Conservation (phyloP, 768 basidiomycete genomes). For the Grammothele lineata region DNA sequence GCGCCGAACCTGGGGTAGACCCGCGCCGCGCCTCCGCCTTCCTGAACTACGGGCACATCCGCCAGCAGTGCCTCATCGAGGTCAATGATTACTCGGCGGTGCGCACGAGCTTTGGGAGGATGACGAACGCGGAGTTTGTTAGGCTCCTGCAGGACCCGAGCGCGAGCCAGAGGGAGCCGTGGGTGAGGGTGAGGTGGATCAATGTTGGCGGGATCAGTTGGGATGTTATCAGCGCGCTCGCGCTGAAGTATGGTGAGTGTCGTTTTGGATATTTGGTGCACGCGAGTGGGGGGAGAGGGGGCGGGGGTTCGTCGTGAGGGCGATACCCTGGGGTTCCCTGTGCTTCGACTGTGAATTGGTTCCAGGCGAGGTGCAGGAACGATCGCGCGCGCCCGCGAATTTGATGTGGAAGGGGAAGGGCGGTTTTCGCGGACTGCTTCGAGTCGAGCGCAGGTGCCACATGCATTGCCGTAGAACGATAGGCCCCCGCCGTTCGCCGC, state of each 20-base stretch:
- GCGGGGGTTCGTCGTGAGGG: no score
- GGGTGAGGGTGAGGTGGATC: conserved; percentile 74
- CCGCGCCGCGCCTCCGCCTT: conserved; percentile 57
- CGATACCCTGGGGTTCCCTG: no score
- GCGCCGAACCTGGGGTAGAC: conserved; percentile 71
- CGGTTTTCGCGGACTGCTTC: no score
- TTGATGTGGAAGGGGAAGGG: no score
- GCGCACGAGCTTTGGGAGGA: conserved; percentile 46
- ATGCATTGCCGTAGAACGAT: no score
- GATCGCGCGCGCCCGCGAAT: no score
- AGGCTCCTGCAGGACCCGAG: conserved; percentile 42
- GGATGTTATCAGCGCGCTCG: conserved; percentile 69
- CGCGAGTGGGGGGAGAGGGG: no score
- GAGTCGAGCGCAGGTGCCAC: no score
- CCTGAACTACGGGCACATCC: conserved; percentile 52
- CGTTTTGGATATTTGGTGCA: neutral
- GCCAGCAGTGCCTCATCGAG: conserved; percentile 61
- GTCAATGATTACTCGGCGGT: conserved; percentile 62
- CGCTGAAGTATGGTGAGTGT: conserved; percentile 55
- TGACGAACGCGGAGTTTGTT: conserved; percentile 62
- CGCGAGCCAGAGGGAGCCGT: conserved; percentile 47
- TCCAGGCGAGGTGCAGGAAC: no score
- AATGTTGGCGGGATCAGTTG: conserved; percentile 65
- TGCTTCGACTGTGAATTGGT: no score
- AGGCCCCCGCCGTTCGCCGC: no score